Evolutionary conservation across 2,329 filamentous ascomycete species (phyloP), one percentile per base, ranked within the genome.

Genomic region (Xylariaceae sp.): DNA sequence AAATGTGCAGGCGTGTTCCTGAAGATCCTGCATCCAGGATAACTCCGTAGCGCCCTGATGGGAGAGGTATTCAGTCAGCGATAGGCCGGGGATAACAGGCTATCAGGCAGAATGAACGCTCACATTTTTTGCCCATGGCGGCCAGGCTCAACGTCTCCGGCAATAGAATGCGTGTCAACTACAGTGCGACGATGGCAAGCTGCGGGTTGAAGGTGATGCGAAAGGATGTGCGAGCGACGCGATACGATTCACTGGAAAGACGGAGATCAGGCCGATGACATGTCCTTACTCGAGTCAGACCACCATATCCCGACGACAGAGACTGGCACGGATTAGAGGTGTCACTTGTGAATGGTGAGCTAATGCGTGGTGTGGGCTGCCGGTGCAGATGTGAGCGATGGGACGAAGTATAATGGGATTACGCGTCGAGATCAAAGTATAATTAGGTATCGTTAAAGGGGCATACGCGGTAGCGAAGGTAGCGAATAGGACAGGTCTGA

Each of bases 21-120:
- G 94, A 97, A 73, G 94, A 97, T 64, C 94, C 94, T 71, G 94
- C 94, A 81, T 99, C 94, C 68, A 99, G 84, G 70, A 99, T 92
- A 66, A 97, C 90, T 70, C 92, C 94, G 81, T 95, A 97, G 77
- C 84, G 81, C 68, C 80, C 82, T 85, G 50, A 35, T 30, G 35
- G 44, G 58, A 18, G 59, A 46, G 40, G 43, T 48, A 2, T 20
- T 43, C 35, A 51, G 45, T 58, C 16, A 51, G 50, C 35, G 23
- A 50, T 15, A 27, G 10, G 10, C n/a, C 11, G 6, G n/a, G 10
- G 8, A 50, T 40, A 42, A 33, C 24, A 16, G 24, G 6, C 13
- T 8, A 15, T 15, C 23, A 3, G 24, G 26, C 10, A 16, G 10
- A 30, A 48, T 50, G 37, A 18, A 18, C 43, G 50, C 65, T 64